A percentile compares a stretch with the other conserved stretches of the same genome.
Conservation (phyloP, 106 monocot genomes). For the Acorus calamus region DNA sequence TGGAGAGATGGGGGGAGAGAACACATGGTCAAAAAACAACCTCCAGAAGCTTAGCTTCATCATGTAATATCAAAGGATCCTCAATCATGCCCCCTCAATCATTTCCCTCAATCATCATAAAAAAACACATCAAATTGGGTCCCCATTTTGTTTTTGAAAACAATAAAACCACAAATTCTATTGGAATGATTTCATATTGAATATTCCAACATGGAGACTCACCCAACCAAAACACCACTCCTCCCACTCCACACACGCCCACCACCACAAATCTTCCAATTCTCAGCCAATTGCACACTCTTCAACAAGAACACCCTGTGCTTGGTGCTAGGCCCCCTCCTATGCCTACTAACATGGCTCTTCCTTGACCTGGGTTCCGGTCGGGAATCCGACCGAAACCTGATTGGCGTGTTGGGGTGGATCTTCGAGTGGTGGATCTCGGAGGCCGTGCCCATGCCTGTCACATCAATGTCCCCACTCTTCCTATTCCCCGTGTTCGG, state of each 20-base stretch:
- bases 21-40: too few relatives aligned
- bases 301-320: conserved; percentile 29
- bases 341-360: conserved; percentile 39
- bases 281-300: conserved; percentile 9
- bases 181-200: too few relatives aligned
- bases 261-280: not conserved
- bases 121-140: too few relatives aligned
- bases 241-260: conserved; percentile 27
- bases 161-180: too few relatives aligned
- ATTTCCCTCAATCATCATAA: too few relatives aligned
- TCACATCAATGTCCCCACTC: conserved; percentile 83
- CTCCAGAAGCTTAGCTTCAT: too few relatives aligned
- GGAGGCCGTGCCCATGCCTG: conserved; percentile 75
- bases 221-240: conserved; percentile 23
- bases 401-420: conserved; percentile 81
- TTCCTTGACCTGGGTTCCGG: conserved; percentile 39
- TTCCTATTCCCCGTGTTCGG: conserved; percentile 88
- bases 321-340: conserved; percentile 46
- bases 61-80: too few relatives aligned
- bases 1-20: too few relatives aligned
- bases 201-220: too few relatives aligned
- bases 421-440: conserved; percentile 92
- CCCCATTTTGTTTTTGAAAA: too few relatives aligned
- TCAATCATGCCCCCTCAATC: too few relatives aligned
- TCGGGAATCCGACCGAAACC: conserved; percentile 35